These are phyloP conservation scores for Nigrospora osmanthi DNA, from an alignment of 2,329 filamentous ascomycete genomes.

Conservation along the genomic window DNA sequence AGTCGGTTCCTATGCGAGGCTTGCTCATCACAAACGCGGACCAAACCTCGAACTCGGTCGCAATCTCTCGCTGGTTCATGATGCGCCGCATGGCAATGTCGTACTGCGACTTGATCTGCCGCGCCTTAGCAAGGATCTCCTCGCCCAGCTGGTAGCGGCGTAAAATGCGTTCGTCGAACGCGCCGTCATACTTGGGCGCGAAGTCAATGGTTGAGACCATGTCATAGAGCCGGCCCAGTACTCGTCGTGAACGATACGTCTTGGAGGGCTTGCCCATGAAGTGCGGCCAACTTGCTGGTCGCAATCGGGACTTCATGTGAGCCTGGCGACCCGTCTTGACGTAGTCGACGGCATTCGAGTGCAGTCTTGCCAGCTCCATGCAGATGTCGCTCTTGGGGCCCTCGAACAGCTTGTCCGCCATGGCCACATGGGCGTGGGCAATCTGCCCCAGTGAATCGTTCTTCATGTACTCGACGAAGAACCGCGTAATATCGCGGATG, in stretches of 20 bases:
- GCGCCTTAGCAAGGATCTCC: constrained; percentile 48
- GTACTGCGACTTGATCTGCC: constrained; percentile 66
- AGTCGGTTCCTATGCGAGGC: constrained; percentile 65
- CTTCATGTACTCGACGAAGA: constrained; percentile 91
- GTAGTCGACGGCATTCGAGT: constrained; percentile 91
- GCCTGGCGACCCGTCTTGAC: constrained; percentile 82
- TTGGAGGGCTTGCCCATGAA: constrained; percentile 64
- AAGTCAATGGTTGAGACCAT: constrained; percentile 62
- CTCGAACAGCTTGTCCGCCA: constrained; percentile 53
- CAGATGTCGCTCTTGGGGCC: constrained; percentile 66
- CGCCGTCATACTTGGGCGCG: constrained; percentile 58
- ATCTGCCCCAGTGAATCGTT: constrained; percentile 76
- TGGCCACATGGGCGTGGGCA: constrained; percentile 73
- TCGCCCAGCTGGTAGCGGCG: constrained; percentile 48
- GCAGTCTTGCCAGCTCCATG: constrained; percentile 67
- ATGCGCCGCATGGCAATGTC: constrained; percentile 69
- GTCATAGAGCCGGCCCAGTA: constrained; percentile 80
- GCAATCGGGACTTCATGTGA: constrained; percentile 51
- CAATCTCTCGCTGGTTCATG: constrained; percentile 77
- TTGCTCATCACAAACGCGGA: constrained; percentile 75
- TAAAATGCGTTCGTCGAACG: constrained; percentile 73
- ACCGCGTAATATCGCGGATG: constrained; percentile 66
- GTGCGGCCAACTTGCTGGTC: constrained; percentile 66
- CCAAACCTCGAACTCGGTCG: constrained; percentile 88
- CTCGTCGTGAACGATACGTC: constrained; percentile 59